phyloP scores from a whole-genome alignment of 2,329 filamentous ascomycete genomes.

The Parastagonospora avenae region DNA sequence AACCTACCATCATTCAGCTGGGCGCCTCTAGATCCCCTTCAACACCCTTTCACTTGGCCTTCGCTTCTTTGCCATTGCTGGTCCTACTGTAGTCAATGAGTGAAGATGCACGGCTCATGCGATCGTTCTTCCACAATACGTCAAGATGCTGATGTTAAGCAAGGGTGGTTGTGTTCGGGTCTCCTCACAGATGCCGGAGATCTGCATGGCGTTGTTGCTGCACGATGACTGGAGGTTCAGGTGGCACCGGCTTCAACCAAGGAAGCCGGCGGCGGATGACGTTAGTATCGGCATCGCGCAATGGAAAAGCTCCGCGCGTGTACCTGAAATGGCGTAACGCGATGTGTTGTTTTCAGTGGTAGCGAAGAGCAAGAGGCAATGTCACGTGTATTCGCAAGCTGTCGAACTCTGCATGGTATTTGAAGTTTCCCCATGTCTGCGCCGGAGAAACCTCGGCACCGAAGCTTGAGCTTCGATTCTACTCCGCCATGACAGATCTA shows the following conservation, averaged over 20 bases:
- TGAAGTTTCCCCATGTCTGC: not conserved
- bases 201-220: slow-evolving; percentile 11
- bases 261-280: slow-evolving; percentile 16
- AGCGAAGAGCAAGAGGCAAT: too few species aligned
- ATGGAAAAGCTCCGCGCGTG: not conserved
- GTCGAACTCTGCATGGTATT: not conserved
- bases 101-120: not conserved
- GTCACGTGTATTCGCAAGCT: too few species aligned
- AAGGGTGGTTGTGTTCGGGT: slow-evolving; percentile 19
- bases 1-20: too few species aligned
- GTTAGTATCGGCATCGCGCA: not conserved
- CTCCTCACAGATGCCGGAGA: slow-evolving; percentile 29
- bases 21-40: not conserved
- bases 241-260: slow-evolving; percentile 16
- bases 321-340: not conserved
- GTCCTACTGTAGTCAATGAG: not conserved
- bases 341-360: too few species aligned
- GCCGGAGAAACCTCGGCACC: slow-evolving; percentile 1
- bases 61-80: not conserved
- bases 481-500: not conserved
- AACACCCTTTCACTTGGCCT: not conserved
- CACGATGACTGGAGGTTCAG: slow-evolving; percentile 13
- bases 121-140: slow-evolving; percentile 5
- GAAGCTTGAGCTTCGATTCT: not conserved
- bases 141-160: slow-evolving; percentile 15